Evolutionary conservation across 2,329 filamentous ascomycete species (phyloP).

Genomic region (Monosporascus sp.): DNA sequence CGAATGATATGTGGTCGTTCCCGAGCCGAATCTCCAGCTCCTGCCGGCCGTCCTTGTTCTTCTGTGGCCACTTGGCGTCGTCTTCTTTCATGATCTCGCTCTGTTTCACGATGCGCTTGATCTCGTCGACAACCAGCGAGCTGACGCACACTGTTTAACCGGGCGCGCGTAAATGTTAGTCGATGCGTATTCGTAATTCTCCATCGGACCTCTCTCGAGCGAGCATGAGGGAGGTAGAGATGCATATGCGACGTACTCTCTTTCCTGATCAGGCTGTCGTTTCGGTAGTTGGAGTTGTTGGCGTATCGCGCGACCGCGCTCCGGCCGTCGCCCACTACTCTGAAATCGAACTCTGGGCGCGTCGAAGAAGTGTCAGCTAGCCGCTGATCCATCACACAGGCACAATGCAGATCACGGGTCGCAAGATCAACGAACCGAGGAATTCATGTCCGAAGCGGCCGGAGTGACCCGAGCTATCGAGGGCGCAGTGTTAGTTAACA

Average conservation of each 20-base stretch:
- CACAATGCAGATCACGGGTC: no score
- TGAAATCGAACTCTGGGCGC: conserved; percentile 84
- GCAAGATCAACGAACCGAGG: conserved; percentile 57
- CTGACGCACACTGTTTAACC: conserved; percentile 80
- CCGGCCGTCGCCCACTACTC: conserved; percentile 84
- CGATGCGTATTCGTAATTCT: not conserved
- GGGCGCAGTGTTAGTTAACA: conserved; percentile 2
- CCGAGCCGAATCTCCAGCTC: conserved; percentile 92
- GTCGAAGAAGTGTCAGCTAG: not conserved
- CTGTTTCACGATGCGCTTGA: conserved; percentile 93
- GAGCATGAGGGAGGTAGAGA: not conserved
- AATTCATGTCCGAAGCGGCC: conserved; percentile 98
- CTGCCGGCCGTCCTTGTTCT: conserved; percentile 97
- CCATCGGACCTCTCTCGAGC: no score
- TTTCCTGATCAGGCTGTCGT: conserved; percentile 97
- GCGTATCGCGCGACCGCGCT: conserved; percentile 94
- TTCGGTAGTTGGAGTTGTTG: conserved; percentile 99
- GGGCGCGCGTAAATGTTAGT: conserved; percentile 3
- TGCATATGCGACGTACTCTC: conserved; percentile 65
- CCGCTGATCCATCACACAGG: no score
- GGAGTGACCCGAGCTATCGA: conserved; percentile 82
- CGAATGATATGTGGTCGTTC: conserved; percentile 95
- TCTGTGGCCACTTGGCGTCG: conserved; percentile 96
- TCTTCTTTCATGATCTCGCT: conserved; percentile 99
- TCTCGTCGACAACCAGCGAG: conserved; percentile 82